These are phyloP conservation scores for Paracorniculantispora psalliotae DNA, from an alignment of 2,329 filamentous ascomycete species.

Conservation along the genomic window DNA sequence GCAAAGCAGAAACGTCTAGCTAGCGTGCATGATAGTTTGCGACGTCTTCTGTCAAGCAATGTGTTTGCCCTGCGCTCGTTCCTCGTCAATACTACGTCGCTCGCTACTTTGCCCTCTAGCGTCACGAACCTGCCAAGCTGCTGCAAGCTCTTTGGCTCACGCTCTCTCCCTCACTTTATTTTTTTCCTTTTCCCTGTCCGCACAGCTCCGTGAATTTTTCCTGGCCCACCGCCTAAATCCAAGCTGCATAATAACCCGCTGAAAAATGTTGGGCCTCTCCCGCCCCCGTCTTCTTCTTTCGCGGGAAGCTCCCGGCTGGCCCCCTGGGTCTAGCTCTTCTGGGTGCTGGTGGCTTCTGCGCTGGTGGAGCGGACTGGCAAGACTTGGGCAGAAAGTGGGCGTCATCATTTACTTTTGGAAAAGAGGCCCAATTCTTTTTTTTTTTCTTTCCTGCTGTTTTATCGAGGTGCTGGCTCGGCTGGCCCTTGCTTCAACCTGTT, in stretches of 20 bases:
- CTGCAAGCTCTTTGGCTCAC: neutral
- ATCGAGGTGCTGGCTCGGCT: too few species aligned
- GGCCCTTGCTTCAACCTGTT: neutral
- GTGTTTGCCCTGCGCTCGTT: too few species aligned
- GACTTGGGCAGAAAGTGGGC: constrained; percentile 7
- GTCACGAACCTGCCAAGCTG: too few species aligned
- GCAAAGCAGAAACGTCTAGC: too few species aligned
- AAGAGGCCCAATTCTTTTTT: neutral
- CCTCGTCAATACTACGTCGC: too few species aligned
- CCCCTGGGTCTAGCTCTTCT: constrained; percentile 3
- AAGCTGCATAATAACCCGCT: neutral
- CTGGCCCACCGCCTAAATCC: neutral
- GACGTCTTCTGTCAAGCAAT: too few species aligned
- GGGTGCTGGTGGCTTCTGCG: neutral
- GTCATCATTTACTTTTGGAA: constrained; percentile 3
- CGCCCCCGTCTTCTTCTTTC: neutral
- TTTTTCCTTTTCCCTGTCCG: neutral
- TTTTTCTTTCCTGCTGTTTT: neutral
- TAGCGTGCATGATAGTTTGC: too few species aligned
- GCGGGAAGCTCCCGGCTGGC: constrained; percentile 4
- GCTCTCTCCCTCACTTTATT: too few species aligned
- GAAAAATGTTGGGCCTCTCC: neutral
- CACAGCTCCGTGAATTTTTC: neutral
- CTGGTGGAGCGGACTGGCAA: neutral
- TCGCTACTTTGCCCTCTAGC: too few species aligned